Base-by-base conservation (phyloP, 345 rosid genomes). In the Isatis tinctoria region DNA sequence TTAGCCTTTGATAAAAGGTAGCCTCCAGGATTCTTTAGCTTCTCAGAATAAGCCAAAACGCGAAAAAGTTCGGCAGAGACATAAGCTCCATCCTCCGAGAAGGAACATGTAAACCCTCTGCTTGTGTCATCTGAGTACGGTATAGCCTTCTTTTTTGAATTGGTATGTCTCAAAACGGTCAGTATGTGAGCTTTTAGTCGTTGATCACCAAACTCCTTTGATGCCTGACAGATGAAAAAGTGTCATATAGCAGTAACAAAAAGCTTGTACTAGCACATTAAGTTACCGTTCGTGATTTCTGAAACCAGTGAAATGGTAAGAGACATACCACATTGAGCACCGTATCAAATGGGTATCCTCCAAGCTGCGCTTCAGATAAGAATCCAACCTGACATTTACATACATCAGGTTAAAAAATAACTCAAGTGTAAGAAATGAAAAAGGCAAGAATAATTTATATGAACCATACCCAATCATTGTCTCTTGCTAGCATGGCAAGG, bases 391-490 rank as follows among this genome's bases (percentile, higher is more conserved):
- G 80, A 60, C 70, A 77, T 61, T 84, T 79, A 59, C 82, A 28
- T 49, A 60, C 14, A 65, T 65, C 62, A 57, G 40, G 49, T 57
- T 17, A 77, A 28, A 64, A 49, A 35, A 54, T 30, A 59, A 63
- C 56, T 28, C 39, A 65, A 57, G 72, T 24, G 32, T 32, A 58
- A 40, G 56, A 43, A 33, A 47, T 36, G 13, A 51, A 41, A 41
- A 44, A 76, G 54, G 63, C 39, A 75, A 68, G 47, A 70, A 58
- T 35, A 71, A 71, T 64, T 48, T 65, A 65, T 68, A 65, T 71
- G 39, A 77, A 51, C 65, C 76, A 61, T 88, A 95, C 99, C 99
- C 99, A 95, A 72, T 95, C 99, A 87, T 88, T 95, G 75, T 95
- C 99, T 85, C 84, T 86, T 67, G 99, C 99, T 73, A 95, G 84